A percentile compares a stretch with the other conserved stretches of the same genome.
These are phyloP conservation scores for Aspergillus ochraceoroseus DNA, from an alignment of 2,329 filamentous ascomycete species.

Conservation along the genomic window DNA sequence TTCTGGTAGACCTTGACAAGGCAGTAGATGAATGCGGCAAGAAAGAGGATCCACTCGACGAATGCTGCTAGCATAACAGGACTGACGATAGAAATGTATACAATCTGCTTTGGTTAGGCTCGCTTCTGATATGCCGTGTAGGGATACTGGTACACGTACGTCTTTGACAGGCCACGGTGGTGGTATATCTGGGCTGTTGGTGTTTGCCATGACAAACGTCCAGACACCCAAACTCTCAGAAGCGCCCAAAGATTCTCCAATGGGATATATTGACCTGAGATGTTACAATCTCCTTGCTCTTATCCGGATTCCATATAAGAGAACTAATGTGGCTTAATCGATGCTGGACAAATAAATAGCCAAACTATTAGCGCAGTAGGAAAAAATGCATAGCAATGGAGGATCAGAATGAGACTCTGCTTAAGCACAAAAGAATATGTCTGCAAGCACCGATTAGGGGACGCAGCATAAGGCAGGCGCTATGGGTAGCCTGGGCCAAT, in stretches of 20 bases:
- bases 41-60: conserved; percentile 91
- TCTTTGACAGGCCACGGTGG: conserved; percentile 35
- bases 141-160: conserved; percentile 29
- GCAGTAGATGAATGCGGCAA: conserved; percentile 91
- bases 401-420: not conserved
- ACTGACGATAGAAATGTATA: conserved; percentile 77
- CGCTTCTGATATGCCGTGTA: not conserved
- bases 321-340: not conserved
- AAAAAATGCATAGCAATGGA: not conserved
- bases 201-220: conserved; percentile 7
- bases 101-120: conserved; percentile 56
- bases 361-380: not conserved
- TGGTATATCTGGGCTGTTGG: conserved; percentile 3
- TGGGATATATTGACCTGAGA: too few relatives aligned
- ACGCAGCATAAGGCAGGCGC: conserved; percentile 8
- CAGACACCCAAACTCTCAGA: too few relatives aligned
- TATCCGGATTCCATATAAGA: too few relatives aligned
- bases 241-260: too few relatives aligned
- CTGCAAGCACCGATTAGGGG: not conserved
- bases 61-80: conserved; percentile 76
- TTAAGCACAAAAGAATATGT: not conserved
- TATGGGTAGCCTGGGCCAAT: too few relatives aligned
- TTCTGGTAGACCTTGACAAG: conserved; percentile 82
- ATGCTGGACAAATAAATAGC: conserved; percentile 6
- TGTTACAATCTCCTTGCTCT: too few relatives aligned